Base-by-base conservation (phyloP, 305 asterid species). In the Striga hermonthica region DNA sequence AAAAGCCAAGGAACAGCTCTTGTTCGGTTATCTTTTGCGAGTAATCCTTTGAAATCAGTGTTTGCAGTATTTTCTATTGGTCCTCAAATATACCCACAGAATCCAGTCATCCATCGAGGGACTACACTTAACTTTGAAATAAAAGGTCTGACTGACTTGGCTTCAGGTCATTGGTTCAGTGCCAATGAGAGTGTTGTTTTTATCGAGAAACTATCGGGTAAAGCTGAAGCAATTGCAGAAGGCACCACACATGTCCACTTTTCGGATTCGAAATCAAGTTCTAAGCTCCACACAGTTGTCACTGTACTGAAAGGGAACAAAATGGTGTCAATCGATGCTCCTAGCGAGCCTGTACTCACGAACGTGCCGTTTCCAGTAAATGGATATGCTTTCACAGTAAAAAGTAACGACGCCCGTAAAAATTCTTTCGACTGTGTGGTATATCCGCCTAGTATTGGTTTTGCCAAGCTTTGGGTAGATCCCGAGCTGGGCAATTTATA, bases 1-100 rank as follows among this genome's bases (percentile, higher is more conserved):
- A 80, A 80, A 69, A 72, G 84, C 59, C 79, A 80, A 61, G 98
- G 98, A 44, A 64, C 79, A 69, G 95, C 96, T 65, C 90, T 91
- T 52, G 71, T 91, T 49, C 83, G 62, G 73, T 65, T 87, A 60
- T 72, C 84, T 39, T 85, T 85, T 45, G 57, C 60, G 52, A 74
- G 74, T 68, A 74, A 80, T 66, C 84, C 89, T 66, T 71, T 62
- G 58, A 89, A 85, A 75, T 79, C 90, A 60, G 84, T 82, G 52
- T 89, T 85, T 70, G 74, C 78, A 66, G 61, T 91, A 64, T 80
- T 91, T 64, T 76, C 84, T 36, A 86, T 80, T 4, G 98, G 98
- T 66, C 92, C 95, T 55, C 90, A 78, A 62, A 47, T 91, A 76
- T 72, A 84, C 66, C 98, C 96, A 60, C 80, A 73, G 75, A 85